Evolutionary conservation across 495 filamentous ascomycete species (phyloP), one percentile per base, ranked within the genome.

Genomic region (Staphylotrichum tortipilum): DNA sequence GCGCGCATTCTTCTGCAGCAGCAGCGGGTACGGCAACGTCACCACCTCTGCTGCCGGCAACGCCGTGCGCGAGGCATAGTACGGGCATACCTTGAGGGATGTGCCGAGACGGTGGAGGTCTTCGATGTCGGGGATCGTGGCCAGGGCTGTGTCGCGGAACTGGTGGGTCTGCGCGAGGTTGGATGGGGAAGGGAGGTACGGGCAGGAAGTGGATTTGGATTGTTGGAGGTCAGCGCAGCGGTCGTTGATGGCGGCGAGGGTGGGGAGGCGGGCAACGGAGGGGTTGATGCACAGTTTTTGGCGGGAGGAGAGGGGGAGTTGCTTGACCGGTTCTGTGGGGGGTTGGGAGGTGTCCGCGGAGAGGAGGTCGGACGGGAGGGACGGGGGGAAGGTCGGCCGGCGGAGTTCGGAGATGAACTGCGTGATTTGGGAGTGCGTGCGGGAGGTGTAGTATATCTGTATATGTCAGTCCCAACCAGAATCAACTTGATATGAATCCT

Each of bases 211-310:
- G 0, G 84, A 69, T 35, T 78, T 83, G 1, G 86, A 71, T 63
- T 95, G 82, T 57, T 98, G 92, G 19, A 97, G 70, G 40, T 97
- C 91, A 21, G 94, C 69, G 62, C 92, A 98, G n/a, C 85, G 73
- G 67, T 97, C 92, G 57, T 97, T 98, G 67, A 98, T 95, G 10
- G 89, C 88, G 0, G 85, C 84, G 15, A 82, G 69, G 53, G 78
- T 86, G 1, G 76, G 77, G 10, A 96, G 76, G 17, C 76, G 78
- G 34, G 73, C 70, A 14, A 98, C 91, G 22, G 80, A 78, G 4
- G 85, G 76, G 57, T 97, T 95, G 60, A 97, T 95, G 65, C 92
- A 98, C 3, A 98, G 73, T 51, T 89, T 89, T 57, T 91, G 95
- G 23, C 92, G 77, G 0, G 92, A 96, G 4, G 91, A 94, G 8